phyloP scores from a whole-genome alignment of 257 asterid species.

The Lithospermum erythrorhizon region DNA sequence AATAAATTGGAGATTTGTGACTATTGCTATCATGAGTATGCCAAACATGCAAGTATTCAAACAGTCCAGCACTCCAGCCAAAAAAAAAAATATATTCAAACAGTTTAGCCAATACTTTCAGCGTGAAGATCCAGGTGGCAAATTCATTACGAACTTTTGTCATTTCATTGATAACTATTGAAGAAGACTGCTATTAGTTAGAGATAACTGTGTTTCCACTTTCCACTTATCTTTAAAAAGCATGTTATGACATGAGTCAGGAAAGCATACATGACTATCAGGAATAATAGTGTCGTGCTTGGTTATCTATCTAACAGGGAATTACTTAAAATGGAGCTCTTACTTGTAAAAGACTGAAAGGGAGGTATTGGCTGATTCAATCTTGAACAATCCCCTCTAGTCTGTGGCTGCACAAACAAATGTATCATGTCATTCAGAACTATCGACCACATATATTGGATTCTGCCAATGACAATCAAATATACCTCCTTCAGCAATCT shows the following conservation, averaged over 20 bases:
- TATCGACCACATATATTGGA: conserved; percentile 2
- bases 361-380: conserved; percentile 46
- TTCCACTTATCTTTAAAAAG: too few species aligned
- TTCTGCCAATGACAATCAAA: neutral
- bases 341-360: conserved; percentile 58
- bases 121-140: neutral
- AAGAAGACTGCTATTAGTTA: neutral
- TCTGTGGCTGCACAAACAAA: conserved; percentile 40
- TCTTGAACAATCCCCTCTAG: conserved; percentile 61
- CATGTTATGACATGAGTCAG: too few species aligned
- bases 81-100: too few species aligned
- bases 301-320: neutral
- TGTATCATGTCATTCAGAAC: conserved; percentile 11
- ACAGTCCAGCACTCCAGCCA: neutral
- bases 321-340: neutral
- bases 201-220: neutral
- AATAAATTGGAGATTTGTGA: neutral
- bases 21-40: neutral
- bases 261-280: too few species aligned
- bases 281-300: neutral
- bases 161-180: neutral
- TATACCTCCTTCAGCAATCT: conserved; percentile 68
- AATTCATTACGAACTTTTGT: neutral
- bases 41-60: neutral
- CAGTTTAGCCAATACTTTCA: too few species aligned